A percentile compares a stretch with the other conserved stretches of the same genome.
phyloP scores from a whole-genome alignment of 2,329 filamentous ascomycete genomes.

The Stylonectria norvegica region DNA sequence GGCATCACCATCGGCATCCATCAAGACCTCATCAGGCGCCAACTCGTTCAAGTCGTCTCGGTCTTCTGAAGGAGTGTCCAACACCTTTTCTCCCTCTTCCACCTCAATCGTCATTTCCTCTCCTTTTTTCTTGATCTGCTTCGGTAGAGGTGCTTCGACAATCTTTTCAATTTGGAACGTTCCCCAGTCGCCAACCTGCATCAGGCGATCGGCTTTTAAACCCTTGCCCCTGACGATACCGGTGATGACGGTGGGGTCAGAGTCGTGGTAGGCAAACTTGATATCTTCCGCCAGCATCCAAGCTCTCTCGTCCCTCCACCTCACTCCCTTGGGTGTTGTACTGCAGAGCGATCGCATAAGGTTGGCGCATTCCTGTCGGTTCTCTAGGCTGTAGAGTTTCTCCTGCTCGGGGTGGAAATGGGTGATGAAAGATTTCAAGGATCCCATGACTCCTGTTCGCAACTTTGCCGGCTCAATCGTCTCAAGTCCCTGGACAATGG shows the following conservation, averaged over 20 bases:
- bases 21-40: constrained; percentile 79
- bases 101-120: constrained; percentile 74
- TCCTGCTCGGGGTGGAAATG: constrained; percentile 93
- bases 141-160: constrained; percentile 66
- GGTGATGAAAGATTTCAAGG: constrained; percentile 86
- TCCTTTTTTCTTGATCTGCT: constrained; percentile 56
- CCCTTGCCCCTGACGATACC: constrained; percentile 83
- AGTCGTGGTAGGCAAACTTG: constrained; percentile 60
- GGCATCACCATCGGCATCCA: constrained; percentile 59
- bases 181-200: constrained; percentile 92
- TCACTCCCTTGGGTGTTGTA: constrained; percentile 86
- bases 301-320: constrained; percentile 91
- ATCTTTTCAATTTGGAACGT: constrained; percentile 92
- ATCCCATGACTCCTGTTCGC: constrained; percentile 70
- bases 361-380: constrained; percentile 85
- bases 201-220: constrained; percentile 82
- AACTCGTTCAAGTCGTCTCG: constrained; percentile 79
- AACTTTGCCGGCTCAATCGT: constrained; percentile 76
- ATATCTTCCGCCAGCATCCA: constrained; percentile 92
- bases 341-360: constrained; percentile 88
- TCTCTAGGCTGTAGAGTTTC: constrained; percentile 86
- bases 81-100: constrained; percentile 50
- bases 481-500: constrained; percentile 76
- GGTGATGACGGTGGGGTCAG: constrained; percentile 69
- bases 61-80: constrained; percentile 73